Evolutionary conservation across 2,329 filamentous ascomycete species (phyloP).

Genomic region (Cercospora berteroae): DNA sequence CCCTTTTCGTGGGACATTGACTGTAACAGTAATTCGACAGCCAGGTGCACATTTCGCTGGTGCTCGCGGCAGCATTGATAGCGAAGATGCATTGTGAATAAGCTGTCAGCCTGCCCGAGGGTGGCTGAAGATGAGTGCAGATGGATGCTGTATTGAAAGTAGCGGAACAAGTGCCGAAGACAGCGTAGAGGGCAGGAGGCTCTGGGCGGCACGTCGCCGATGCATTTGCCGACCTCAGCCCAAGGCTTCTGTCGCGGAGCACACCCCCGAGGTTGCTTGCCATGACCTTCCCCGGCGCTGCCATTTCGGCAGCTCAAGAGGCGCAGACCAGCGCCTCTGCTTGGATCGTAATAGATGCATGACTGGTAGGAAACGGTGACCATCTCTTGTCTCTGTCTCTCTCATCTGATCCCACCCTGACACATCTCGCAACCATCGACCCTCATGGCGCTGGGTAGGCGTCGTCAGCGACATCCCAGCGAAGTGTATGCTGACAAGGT

Average conservation of each 20-base stretch:
- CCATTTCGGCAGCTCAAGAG: not conserved
- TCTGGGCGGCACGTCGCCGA: not conserved
- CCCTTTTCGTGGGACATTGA: constrained; percentile 29
- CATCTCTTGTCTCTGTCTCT: not conserved
- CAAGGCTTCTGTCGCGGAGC: not conserved
- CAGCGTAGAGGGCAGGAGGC: not conserved
- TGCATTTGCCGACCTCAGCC: not conserved
- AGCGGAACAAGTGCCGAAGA: not conserved
- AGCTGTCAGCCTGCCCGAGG: not conserved
- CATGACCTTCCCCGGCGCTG: not conserved
- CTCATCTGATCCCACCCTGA: not conserved
- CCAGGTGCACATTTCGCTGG: not conserved
- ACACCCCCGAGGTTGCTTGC: not conserved
- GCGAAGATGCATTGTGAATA: not conserved
- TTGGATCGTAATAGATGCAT: not conserved
- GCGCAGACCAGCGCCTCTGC: not conserved
- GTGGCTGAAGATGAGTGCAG: not conserved
- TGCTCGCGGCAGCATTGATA: not conserved
- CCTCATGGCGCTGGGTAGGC: constrained; percentile 11
- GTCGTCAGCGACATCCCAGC: not conserved
- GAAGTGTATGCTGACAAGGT: not conserved
- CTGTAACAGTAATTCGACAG: constrained; percentile 33
- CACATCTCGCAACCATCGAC: not conserved
- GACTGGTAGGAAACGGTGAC: not conserved
- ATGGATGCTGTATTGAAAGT: not conserved